Percentiles rank a stretch among this genome's conserved stretches.
Evolutionary conservation across 2,329 filamentous ascomycete species (phyloP).

Genomic region (Epicoccum nigrum): DNA sequence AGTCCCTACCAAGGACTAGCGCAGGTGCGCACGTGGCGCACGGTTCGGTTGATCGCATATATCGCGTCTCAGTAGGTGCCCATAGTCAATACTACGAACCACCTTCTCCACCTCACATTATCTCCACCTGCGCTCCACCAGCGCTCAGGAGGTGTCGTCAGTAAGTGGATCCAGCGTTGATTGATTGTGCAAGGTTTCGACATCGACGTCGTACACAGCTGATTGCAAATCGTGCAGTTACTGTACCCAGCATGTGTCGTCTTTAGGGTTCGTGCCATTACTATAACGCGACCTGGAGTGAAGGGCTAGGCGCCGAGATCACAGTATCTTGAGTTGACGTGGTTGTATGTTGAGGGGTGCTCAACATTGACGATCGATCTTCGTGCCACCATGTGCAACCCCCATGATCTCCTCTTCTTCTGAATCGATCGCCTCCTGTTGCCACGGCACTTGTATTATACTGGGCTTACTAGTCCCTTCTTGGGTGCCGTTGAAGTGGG

Average conservation of each 20-base stretch:
- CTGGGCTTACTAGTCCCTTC: slow-evolving; percentile 3
- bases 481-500: slow-evolving; percentile 16
- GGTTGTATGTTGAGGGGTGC: slow-evolving; percentile 8
- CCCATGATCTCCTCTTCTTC: slow-evolving; percentile 19
- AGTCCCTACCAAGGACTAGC: no score
- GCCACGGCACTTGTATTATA: slow-evolving; percentile 15
- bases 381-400: slow-evolving; percentile 8
- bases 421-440: slow-evolving; percentile 16
- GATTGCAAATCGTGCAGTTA: slow-evolving; percentile 48
- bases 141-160: no score
- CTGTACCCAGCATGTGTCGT: slow-evolving; percentile 31
- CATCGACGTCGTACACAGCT: slow-evolving; percentile 46
- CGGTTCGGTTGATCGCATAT: no score
- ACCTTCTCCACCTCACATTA: no score
- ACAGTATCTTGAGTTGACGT: slow-evolving; percentile 13
- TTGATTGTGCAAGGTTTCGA: slow-evolving; percentile 18
- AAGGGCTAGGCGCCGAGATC: slow-evolving; percentile 13
- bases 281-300: slow-evolving; percentile 25
- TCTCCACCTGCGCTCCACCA: no score
- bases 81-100: no score
- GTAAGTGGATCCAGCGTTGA: slow-evolving; percentile 26
- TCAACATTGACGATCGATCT: slow-evolving; percentile 7
- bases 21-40: no score
- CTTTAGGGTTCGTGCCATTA: slow-evolving; percentile 26
- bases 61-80: no score